Percentiles rank a stretch among this genome's conserved stretches.
These are phyloP conservation scores for Suhomyces ambrosiae DNA, from an alignment of 1,139 yeast species.

Conservation along the genomic window DNA sequence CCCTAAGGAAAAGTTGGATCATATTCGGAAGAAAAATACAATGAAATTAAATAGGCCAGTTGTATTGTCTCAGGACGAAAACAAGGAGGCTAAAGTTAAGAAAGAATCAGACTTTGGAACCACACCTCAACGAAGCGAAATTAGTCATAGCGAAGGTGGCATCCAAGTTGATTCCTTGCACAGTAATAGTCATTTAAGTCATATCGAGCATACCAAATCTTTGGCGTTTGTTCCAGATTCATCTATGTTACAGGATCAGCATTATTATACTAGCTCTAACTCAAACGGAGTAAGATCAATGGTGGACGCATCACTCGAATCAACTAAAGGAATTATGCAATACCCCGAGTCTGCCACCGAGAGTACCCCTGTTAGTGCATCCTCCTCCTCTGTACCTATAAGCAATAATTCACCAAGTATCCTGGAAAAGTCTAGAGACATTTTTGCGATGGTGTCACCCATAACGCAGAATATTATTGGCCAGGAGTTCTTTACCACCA, in stretches of 20 bases:
- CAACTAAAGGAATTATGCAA: background rate
- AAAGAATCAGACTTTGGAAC: no score
- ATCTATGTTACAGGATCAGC: background rate
- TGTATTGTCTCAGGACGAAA: background rate
- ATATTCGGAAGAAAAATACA: conserved; percentile 37
- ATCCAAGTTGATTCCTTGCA: no score
- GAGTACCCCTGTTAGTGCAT: background rate
- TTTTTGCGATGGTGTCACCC: conserved; percentile 20
- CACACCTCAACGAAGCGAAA: no score
- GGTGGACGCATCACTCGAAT: background rate
- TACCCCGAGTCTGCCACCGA: conserved; percentile 3
- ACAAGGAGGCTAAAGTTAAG: conserved; percentile 4
- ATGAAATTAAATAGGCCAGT: conserved; percentile 15
- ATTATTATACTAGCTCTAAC: background rate
- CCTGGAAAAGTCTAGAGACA: conserved; percentile 12
- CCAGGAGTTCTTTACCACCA: conserved; percentile 19
- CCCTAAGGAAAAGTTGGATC: conserved; percentile 39
- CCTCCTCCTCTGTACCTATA: conserved; percentile 3
- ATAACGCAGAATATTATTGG: conserved; percentile 14
- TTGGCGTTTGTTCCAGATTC: background rate
- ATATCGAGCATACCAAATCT: no score
- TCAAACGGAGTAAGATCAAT: background rate
- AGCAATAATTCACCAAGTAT: conserved; percentile 2
- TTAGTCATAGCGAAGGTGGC: no score
- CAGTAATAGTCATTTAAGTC: no score